Evolutionary conservation across 2,329 filamentous ascomycete species (phyloP).

Genomic region (Fusarium vanettenii): DNA sequence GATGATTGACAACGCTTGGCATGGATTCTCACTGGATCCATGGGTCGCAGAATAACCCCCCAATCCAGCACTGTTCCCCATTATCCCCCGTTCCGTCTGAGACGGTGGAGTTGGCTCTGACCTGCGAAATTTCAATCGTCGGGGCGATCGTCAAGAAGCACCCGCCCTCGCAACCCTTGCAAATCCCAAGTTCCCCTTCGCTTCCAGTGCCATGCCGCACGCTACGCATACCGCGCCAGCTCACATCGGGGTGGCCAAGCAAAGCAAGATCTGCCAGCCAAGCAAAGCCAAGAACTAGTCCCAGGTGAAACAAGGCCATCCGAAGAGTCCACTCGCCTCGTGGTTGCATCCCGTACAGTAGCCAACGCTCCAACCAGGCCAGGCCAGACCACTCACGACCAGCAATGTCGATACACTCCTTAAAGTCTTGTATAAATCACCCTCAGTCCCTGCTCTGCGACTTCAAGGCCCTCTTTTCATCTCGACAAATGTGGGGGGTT

Average conservation of each 20-base stretch:
- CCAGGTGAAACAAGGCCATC: conserved; percentile 29
- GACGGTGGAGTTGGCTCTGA: conserved; percentile 15
- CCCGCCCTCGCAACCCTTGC: conserved; percentile 1
- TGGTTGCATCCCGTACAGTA: not conserved
- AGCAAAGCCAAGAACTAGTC: conserved; percentile 18
- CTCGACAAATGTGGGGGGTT: not conserved
- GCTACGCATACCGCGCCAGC: not conserved
- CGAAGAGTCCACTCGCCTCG: not conserved
- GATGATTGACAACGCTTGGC: conserved; percentile 24
- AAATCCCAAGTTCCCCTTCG: conserved; percentile 2
- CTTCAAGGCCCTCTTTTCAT: conserved; percentile 32
- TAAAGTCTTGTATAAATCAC: not conserved
- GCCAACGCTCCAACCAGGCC: not conserved
- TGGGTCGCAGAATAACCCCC: conserved; percentile 2
- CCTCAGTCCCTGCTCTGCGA: not conserved
- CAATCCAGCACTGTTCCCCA: not conserved
- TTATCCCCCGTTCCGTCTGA: not conserved
- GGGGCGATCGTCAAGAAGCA: conserved; percentile 33
- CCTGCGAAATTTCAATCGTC: conserved; percentile 46
- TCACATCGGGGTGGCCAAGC: not conserved
- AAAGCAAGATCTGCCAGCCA: conserved; percentile 31
- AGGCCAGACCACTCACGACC: not conserved
- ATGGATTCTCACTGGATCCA: conserved; percentile 10
- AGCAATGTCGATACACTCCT: not conserved
- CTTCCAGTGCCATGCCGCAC: not conserved